Base-by-base conservation (phyloP, 164 flowering plant genomes). In the Aristolochia contorta region DNA sequence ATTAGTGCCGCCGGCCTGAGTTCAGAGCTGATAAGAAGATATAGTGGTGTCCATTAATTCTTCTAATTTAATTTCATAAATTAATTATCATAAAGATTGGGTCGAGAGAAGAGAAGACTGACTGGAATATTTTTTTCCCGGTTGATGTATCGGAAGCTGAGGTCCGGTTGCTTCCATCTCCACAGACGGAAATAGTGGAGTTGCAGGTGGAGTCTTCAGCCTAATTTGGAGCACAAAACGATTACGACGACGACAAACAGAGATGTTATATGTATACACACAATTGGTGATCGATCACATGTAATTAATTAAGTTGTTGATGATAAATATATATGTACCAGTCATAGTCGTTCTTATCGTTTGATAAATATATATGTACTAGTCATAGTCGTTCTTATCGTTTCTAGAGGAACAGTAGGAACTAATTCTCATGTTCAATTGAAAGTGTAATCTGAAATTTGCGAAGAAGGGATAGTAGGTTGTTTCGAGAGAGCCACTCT, bases 131-230 rank as follows among this genome's bases (percentile, higher is more conserved):
- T 77, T 70, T 46, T 58, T 56, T 80, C 84, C 33, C 71, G 24
- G 57, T 66, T 21, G 43, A n/a, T 82, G 85, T n/a, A 76, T 33
- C 2, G 65, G 77, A 3, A 69, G 63, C 16, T 75, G 68, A 13
- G 76, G 73, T 13, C 73, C 83, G 54, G 41, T 67, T 10, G 80
- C 71, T 64, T 85, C 91, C 83, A 82, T 81, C 61, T 85, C 91
- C 16, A 82, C 66, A 14, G 87, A 82, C 45, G 83, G 84, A 60
- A 85, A 82, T 6, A 83, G 71, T 62, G 91, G 91, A 66, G 91
- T 83, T 14, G 84, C 85, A n/a, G 91, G 87, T 43, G 91, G 87
- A 20, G 91, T 85, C 60, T 85, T 85, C 25, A 85, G 63, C 91
- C 86, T 83, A 27, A 27, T 27, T 27, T 27, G 5, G 30, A 27